Percentiles rank a stretch among this genome's conserved stretches.
These are phyloP conservation scores for Pichia sp. DNA, from an alignment of 1,139 yeast species.

Conservation along the genomic window DNA sequence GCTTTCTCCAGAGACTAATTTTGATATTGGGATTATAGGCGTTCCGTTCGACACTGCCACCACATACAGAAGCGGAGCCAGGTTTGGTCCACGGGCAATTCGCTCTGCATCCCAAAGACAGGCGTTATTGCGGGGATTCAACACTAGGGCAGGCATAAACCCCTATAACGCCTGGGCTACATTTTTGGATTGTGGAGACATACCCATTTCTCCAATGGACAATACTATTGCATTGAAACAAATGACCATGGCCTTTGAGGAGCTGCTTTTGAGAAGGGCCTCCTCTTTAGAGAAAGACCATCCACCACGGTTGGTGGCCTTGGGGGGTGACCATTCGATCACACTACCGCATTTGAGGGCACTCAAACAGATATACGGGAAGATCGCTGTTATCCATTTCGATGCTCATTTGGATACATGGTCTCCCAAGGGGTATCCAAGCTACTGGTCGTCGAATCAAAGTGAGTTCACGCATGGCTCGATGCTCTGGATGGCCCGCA, in stretches of 20 bases:
- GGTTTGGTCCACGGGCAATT: constrained; percentile 77
- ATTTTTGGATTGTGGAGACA: constrained; percentile 74
- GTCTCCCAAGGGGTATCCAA: constrained; percentile 64
- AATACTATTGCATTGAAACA: constrained; percentile 63
- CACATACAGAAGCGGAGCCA: constrained; percentile 69
- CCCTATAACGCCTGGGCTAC: constrained; percentile 68
- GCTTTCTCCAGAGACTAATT: constrained; percentile 41
- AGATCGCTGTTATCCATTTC: constrained; percentile 64
- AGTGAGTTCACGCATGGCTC: constrained; percentile 71
- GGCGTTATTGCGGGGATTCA: constrained; percentile 60
- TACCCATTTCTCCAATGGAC: constrained; percentile 77
- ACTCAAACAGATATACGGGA: constrained; percentile 54
- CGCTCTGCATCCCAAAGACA: constrained; percentile 73
- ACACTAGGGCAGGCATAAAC: constrained; percentile 59
- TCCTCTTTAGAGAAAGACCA: constrained; percentile 22
- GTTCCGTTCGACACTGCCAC: constrained; percentile 78
- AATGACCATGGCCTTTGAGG: constrained; percentile 65
- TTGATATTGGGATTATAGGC: constrained; percentile 67
- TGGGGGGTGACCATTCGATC: constrained; percentile 79
- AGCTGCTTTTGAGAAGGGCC: constrained; percentile 39
- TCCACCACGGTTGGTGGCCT: constrained; percentile 61
- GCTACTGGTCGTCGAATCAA: constrained; percentile 65
- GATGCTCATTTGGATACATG: constrained; percentile 81
- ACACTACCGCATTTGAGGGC: constrained; percentile 68
- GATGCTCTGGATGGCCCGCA: constrained; percentile 72